Conservation (phyloP, 2,329 filamentous ascomycete species). For the Sarocladium strictum region DNA sequence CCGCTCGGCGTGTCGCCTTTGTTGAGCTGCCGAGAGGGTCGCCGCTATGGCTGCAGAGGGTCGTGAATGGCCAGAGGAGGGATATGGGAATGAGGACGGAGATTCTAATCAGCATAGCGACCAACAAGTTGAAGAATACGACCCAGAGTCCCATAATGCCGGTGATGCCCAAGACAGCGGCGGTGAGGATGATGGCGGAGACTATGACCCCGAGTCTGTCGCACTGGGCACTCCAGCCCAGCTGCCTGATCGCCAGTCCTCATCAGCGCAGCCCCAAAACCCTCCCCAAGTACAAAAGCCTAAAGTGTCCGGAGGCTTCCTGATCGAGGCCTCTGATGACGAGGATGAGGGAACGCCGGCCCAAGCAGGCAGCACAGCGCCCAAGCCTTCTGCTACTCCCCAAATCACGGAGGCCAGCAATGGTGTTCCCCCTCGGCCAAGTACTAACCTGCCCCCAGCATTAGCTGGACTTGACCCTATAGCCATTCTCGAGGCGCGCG, state of each 20-base stretch:
- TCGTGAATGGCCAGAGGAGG: constrained; percentile 46
- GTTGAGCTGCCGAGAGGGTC: background rate
- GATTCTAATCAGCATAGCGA: constrained; percentile 50
- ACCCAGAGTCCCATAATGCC: constrained; percentile 38
- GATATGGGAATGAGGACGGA: constrained; percentile 50
- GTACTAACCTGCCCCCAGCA: constrained; percentile 19
- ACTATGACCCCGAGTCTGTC: constrained; percentile 54
- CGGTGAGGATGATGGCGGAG: constrained; percentile 43
- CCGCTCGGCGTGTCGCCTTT: background rate
- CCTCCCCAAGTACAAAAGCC: constrained; percentile 38
- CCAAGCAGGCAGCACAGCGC: constrained; percentile 12
- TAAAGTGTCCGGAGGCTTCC: constrained; percentile 53
- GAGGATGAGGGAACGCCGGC: constrained; percentile 18
- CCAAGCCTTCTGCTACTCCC: constrained; percentile 15
- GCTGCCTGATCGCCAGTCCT: constrained; percentile 23
- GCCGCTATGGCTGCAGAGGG: constrained; percentile 33
- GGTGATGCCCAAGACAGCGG: constrained; percentile 41
- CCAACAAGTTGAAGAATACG: constrained; percentile 46
- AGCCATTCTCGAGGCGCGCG: constrained; percentile 79
- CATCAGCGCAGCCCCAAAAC: constrained; percentile 22
- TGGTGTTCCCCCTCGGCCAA: constrained; percentile 12
- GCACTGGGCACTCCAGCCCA: constrained; percentile 35
- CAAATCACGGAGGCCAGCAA: constrained; percentile 18
- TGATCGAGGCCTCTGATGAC: constrained; percentile 55
- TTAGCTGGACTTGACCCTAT: constrained; percentile 58